Evolutionary conservation across 73 alveolate species (phyloP), one percentile per base, ranked within the genome.

Genomic region (Strombidium stylifer): DNA sequence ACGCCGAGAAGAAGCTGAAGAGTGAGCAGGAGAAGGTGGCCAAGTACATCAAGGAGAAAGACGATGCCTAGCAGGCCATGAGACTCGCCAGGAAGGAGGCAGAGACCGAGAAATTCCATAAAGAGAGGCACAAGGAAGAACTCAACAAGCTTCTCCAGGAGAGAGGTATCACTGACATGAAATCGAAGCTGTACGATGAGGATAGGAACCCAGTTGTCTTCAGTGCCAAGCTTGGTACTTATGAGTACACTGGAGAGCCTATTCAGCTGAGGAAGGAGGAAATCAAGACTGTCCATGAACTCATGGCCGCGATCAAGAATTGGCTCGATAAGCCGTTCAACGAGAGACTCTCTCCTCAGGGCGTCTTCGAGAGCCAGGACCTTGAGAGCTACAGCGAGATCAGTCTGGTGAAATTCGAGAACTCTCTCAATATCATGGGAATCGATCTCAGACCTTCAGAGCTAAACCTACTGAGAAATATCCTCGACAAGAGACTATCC

Each of bases 201-300:
- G n/a, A n/a, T n/a, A n/a, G n/a, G n/a, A n/a, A n/a, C n/a, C n/a
- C n/a, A n/a, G 73, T 78, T 11, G 73, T 53, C 15, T 78, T 55
- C 31, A 78, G 68, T 45, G 45, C 55, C 24, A 83, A 78, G 19
- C 21, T 24, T 7, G 71, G 65, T 15, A 30, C 82, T 12, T 78
- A 67, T 46, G 89, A 78, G 58, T 78, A 78, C 41, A 65, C 68
- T 35, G 80, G 81, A 2, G 71, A 78, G 28, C 89, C 89, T 1
- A 21, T 42, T 8, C 72, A 55, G 7, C 71, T 16, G 0, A 18
- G 41, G 20, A 67, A 42, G 19, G 20, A 55, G 31, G 78, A 64
- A 10, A 11, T 61, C 35, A 31, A 15, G 4, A 67, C 45, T 53
- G 25, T 69, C 23, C 81, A 68, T 6, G 81, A 69, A 45, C 34